A percentile compares a stretch with the other conserved stretches of the same genome.
phyloP scores from a whole-genome alignment of 257 asterid genomes.

The Solanum acaule region DNA sequence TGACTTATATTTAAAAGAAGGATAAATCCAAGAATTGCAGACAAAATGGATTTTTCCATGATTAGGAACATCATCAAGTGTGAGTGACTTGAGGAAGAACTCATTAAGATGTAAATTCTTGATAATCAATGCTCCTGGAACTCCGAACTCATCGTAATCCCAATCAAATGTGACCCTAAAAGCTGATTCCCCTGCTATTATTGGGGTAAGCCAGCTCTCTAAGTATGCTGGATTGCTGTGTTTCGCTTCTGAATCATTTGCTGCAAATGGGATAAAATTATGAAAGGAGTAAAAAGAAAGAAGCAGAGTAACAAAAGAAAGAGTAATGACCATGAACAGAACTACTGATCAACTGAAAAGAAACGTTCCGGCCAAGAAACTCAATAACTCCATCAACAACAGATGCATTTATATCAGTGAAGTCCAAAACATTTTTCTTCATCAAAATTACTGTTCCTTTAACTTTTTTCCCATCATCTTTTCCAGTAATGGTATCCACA shows the following conservation, averaged over 20 bases:
- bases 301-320: too few relatives aligned
- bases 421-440: conserved; percentile 9
- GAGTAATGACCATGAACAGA: too few relatives aligned
- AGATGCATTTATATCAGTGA: not conserved
- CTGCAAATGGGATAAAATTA: not conserved
- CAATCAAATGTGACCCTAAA: not conserved
- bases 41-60: not conserved
- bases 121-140: not conserved
- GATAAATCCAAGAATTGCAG: not conserved
- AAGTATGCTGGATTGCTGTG: conserved; percentile 12
- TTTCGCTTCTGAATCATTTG: conserved; percentile 8
- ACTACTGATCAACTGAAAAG: not conserved
- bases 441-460: conserved; percentile 2
- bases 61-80: not conserved
- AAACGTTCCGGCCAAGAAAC: not conserved
- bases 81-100: not conserved
- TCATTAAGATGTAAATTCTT: not conserved
- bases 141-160: not conserved
- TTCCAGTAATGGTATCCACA: not conserved
- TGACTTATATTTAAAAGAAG: not conserved
- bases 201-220: conserved; percentile 4
- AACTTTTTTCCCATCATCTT: not conserved
- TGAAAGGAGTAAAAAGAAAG: too few relatives aligned
- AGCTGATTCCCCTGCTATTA: conserved; percentile 13
- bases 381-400: conserved; percentile 8